Percentiles rank a stretch among this genome's conserved stretches.
phyloP scores from a whole-genome alignment of 2,329 filamentous ascomycete genomes.

The Ophiostoma himal-ulmi region DNA sequence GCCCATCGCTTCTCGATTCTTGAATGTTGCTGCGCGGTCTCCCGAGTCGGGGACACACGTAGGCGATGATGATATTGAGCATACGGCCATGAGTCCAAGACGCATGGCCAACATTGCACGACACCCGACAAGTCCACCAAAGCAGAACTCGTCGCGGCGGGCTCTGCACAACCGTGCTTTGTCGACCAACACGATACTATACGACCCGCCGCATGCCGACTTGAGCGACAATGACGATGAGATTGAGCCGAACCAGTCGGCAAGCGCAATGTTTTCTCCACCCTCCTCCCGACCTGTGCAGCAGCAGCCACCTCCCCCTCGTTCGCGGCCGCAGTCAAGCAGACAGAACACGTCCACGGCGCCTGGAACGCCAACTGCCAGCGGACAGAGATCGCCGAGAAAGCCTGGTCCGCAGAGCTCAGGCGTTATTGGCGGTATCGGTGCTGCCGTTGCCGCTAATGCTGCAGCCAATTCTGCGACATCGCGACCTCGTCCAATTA shows the following conservation, averaged over 20 bases:
- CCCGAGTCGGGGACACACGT: conserved; percentile 24
- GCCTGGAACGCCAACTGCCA: conserved; percentile 28
- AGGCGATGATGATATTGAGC: not conserved
- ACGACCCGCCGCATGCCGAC: conserved; percentile 54
- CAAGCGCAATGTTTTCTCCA: conserved; percentile 34
- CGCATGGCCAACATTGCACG: conserved; percentile 13
- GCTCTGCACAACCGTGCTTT: conserved; percentile 62
- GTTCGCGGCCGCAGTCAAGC: conserved; percentile 36
- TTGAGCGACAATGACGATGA: not conserved
- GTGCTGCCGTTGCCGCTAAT: conserved; percentile 24
- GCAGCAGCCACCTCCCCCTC: conserved; percentile 26
- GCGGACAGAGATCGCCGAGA: conserved; percentile 43
- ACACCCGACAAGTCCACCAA: conserved; percentile 16
- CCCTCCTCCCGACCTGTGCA: conserved; percentile 35
- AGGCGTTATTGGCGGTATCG: conserved; percentile 24
- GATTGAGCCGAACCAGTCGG: conserved; percentile 9
- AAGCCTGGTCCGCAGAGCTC: conserved; percentile 38
- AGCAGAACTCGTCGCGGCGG: conserved; percentile 24
- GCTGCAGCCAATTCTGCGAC: not conserved
- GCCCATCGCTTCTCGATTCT: conserved; percentile 36
- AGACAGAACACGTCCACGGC: conserved; percentile 40
- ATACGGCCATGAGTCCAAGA: not conserved
- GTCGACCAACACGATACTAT: conserved; percentile 79
- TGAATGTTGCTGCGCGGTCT: conserved; percentile 23
- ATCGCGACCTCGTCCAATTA: conserved; percentile 51